Conservation (phyloP, 257 asterid genomes). For the Echites panduratus region DNA sequence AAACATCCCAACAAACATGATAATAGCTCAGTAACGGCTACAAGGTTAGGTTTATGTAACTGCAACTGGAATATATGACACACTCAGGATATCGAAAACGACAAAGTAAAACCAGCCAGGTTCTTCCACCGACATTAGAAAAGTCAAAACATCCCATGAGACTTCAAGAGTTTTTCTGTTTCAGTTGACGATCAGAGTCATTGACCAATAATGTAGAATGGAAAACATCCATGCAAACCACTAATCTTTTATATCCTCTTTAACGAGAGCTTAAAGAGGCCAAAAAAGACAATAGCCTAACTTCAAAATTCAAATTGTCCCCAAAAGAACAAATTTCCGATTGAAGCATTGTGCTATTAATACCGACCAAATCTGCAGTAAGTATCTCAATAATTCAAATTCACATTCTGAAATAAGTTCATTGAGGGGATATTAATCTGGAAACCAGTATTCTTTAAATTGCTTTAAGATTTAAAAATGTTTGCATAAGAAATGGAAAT, state of each 20-base stretch:
- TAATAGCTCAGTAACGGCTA: not conserved
- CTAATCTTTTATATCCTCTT: not conserved
- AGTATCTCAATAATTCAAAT: not conserved
- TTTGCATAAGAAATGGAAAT: not conserved
- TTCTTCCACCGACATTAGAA: slow-evolving; percentile 1
- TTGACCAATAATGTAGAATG: not conserved
- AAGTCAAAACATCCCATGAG: not conserved
- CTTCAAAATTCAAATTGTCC: not conserved
- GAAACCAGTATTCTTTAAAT: not conserved
- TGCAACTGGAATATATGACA: not conserved
- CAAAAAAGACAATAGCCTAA: not conserved
- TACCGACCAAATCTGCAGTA: not conserved
- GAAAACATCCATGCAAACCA: not conserved
- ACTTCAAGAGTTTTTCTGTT: not conserved
- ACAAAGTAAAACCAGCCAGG: not conserved
- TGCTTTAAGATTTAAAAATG: not conserved
- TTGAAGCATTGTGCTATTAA: not conserved
- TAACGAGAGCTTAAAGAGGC: not conserved
- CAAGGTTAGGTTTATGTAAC: not conserved
- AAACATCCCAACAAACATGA: not conserved
- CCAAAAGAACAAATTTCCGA: not conserved
- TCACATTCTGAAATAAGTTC: not conserved
- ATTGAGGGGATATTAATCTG: not conserved
- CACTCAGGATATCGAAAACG: not conserved
- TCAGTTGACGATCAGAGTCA: not conserved